Conservation (phyloP, 2,329 filamentous ascomycete genomes). For the Penicillium sp. region DNA sequence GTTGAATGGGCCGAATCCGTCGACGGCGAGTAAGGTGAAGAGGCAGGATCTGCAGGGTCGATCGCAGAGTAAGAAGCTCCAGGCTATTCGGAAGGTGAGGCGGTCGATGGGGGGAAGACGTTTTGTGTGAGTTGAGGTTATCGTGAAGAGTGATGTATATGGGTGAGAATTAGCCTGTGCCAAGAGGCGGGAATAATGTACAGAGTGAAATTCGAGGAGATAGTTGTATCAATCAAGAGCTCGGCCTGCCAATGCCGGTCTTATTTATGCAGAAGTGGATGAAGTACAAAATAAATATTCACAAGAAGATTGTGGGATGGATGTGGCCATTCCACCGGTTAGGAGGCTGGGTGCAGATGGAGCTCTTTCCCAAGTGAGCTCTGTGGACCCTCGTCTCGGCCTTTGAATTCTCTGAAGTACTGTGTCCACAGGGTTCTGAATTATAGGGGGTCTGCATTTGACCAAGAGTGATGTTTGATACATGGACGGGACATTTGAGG, state of each 20-base stretch:
- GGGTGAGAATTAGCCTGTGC: neutral
- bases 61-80: neutral
- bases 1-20: constrained; percentile 45
- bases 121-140: neutral
- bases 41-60: neutral
- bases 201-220: neutral
- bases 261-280: neutral
- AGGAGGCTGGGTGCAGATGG: neutral
- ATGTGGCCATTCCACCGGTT: neutral
- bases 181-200: neutral
- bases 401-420: no score
- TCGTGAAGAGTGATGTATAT: neutral
- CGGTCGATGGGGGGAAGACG: constrained; percentile 4
- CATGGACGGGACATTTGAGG: neutral
- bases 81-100: constrained; percentile 1
- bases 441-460: neutral
- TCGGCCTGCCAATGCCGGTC: neutral
- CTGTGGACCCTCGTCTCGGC: no score
- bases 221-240: neutral
- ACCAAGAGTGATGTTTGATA: neutral
- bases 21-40: neutral
- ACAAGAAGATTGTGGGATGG: neutral
- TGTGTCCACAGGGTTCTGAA: neutral
- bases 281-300: neutral
- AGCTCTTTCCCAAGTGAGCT: neutral